Conservation (phyloP, 768 basidiomycete genomes). For the Lepiota venenata region DNA sequence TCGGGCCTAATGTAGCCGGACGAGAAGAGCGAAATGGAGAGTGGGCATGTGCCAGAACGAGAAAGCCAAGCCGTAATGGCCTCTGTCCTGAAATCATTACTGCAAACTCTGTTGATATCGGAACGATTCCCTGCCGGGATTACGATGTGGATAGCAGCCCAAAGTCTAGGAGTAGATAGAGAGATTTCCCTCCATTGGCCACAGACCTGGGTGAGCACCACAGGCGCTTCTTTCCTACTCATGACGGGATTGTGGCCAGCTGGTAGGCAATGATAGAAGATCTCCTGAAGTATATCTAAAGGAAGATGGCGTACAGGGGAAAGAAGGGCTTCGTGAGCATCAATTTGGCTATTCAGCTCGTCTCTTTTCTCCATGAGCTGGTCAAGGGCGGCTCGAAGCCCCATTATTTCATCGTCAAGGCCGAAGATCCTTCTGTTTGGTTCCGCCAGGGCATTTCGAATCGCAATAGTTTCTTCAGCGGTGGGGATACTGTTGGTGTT, state of each 20-base stretch:
- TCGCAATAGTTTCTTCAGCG: no score
- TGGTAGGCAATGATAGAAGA: conserved; percentile 14
- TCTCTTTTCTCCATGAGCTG: not conserved
- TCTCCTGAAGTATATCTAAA: conserved; percentile 6
- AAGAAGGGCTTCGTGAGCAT: not conserved
- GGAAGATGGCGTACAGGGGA: conserved; percentile 11
- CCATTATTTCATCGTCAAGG: not conserved
- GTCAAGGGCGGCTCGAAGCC: not conserved
- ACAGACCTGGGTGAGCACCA: conserved; percentile 13
- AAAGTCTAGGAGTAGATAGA: conserved; percentile 5
- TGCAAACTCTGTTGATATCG: not conserved
- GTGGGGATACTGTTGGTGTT: no score
- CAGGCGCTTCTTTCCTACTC: conserved; percentile 11
- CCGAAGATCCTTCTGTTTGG: not conserved
- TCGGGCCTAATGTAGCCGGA: no score
- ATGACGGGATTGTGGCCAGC: conserved; percentile 10
- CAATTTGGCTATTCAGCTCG: not conserved
- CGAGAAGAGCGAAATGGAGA: not conserved
- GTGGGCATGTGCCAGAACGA: conserved; percentile 3
- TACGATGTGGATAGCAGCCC: conserved; percentile 11
- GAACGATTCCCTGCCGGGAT: no score
- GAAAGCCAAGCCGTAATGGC: not conserved
- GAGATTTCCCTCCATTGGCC: conserved; percentile 11
- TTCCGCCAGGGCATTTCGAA: no score
- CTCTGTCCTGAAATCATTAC: no score